These are phyloP conservation scores for Aspergillus piperis DNA, from an alignment of 2,329 filamentous ascomycete genomes.

Conservation along the genomic window DNA sequence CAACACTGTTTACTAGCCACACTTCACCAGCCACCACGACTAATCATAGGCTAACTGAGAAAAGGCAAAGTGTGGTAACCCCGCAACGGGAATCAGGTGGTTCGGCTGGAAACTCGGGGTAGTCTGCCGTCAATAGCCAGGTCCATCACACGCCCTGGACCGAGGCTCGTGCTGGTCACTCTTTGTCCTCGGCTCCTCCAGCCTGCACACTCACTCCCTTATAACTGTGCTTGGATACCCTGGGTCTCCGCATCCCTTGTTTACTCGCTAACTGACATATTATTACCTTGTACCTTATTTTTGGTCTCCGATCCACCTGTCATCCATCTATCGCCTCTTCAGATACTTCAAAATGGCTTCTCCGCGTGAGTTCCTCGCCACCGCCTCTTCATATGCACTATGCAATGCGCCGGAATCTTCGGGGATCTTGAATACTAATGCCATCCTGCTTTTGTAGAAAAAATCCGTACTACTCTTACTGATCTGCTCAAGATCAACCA, in stretches of 20 bases:
- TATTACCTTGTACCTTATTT: not conserved
- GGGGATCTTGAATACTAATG: not conserved
- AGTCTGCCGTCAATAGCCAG: not conserved
- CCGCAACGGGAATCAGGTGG: conserved; percentile 8
- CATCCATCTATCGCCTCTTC: conserved; percentile 4
- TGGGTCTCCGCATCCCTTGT: not conserved
- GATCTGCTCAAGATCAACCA: conserved; percentile 98
- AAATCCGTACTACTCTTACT: conserved; percentile 87
- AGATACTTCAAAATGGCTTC: conserved; percentile 63
- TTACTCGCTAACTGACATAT: not conserved
- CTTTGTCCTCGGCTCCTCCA: conserved; percentile 17
- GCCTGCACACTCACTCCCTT: conserved; percentile 3
- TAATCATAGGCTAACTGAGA: no score
- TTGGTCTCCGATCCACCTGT: conserved; percentile 11
- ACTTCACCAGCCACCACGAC: no score
- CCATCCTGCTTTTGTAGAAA: conserved; percentile 56
- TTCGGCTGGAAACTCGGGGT: conserved; percentile 3
- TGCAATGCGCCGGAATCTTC: conserved; percentile 10
- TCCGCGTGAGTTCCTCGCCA: conserved; percentile 64
- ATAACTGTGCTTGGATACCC: conserved; percentile 12
- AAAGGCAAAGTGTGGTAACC: not conserved
- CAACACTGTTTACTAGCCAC: no score
- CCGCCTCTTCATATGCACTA: conserved; percentile 22
- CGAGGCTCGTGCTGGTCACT: conserved; percentile 18
- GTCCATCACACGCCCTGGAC: conserved; percentile 2